Base-by-base conservation (phyloP, 2,329 filamentous ascomycete species). In the Diplocarpon rosae region DNA sequence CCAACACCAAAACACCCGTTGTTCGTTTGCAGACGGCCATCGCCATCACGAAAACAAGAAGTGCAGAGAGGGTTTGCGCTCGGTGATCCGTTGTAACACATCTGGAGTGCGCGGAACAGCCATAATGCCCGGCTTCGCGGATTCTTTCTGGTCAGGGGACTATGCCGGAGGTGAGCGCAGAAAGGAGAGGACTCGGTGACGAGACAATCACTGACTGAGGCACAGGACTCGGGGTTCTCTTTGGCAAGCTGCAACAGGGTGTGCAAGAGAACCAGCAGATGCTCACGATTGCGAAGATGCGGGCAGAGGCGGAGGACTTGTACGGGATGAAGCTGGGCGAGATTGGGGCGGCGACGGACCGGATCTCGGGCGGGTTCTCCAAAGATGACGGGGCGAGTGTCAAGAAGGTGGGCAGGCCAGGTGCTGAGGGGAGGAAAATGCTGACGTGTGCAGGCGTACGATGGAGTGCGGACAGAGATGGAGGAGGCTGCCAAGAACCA, bases 131-230 rank as follows among this genome's bases (percentile, higher is more conserved):
- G 78, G 85, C 59, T 96, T 98, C 68, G 81, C 88, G 56, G 87
- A 90, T 69, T 95, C 89, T 40, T 96, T 98, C 70, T 98, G 92
- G 92, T 95, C 92, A 51, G 78, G 79, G 63, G 92, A 98, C 75
- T 96, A 96, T 73, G 90, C 90, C 63, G 88, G 85, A 72, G 89
- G 84, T 85, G 69, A 64, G 48, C 24, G 31, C 61, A 48, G 32
- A 43, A 37, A 20, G 15, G 4, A 17, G 40, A n/a, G 16, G 31
- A 45, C 14, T 28, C 10, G 28, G 6, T 20, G 35, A n/a, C n/a
- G n/a, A n/a, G n/a, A 34, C 24, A 28, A 34, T 16, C 44, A 34
- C 51, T 56, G 43, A 56, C 43, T 35, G 37, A 24, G 12, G 11
- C 12, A 16, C 28, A 82, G 80, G 92, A 51, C 77, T 98, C 54